Conservation (phyloP, 225 moss, liverwort and hornwort species). For the Sphagnum contortum region DNA sequence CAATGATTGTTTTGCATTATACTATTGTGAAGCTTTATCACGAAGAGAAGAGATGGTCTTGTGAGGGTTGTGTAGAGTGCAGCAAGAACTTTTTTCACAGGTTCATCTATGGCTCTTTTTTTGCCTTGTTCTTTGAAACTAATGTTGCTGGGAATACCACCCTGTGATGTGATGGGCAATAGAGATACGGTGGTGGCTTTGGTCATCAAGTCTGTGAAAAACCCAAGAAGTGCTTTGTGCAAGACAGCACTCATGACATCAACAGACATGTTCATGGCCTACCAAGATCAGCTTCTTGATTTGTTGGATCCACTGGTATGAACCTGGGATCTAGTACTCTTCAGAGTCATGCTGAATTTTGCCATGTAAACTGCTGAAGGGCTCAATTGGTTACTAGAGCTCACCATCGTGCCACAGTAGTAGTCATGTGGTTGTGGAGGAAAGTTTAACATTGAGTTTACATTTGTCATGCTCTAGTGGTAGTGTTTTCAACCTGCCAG, state of each 20-base stretch:
- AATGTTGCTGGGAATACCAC: neutral
- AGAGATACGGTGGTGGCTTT: slow-evolving; percentile 63
- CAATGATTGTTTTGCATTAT: no score
- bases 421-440: neutral
- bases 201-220: slow-evolving; percentile 85
- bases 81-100: neutral
- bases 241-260: slow-evolving; percentile 95
- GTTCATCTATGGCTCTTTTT: neutral
- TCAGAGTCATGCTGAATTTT: neutral
- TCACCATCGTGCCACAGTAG: neutral
- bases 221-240: slow-evolving; percentile 94
- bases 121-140: neutral
- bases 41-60: neutral
- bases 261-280: slow-evolving; percentile 75
- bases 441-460: neutral
- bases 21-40: no score
- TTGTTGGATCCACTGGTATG: slow-evolving; percentile 78
- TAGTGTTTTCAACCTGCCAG: neutral
- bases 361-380: neutral
- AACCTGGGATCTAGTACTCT: neutral
- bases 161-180: neutral
- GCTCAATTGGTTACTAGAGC: neutral
- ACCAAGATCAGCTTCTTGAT: slow-evolving; percentile 71
- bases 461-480: neutral
- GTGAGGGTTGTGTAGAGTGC: neutral